A percentile compares a stretch with the other conserved stretches of the same genome.
phyloP scores from a whole-genome alignment of 495 filamentous ascomycete species.

The Penicillium robsamsonii region DNA sequence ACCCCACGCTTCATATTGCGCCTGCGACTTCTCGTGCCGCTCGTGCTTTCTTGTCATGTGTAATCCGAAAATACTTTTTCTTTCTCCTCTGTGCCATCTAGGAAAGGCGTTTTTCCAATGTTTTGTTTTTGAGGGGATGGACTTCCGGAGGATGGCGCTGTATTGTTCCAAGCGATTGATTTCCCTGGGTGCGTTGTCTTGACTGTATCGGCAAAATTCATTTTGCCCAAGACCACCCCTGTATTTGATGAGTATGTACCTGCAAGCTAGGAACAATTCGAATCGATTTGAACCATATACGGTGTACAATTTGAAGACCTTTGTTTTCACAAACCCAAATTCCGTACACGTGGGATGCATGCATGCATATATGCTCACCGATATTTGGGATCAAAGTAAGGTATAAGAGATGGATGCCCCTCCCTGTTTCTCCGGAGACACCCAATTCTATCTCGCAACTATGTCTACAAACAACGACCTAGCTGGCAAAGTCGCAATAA shows the following conservation, averaged over 20 bases:
- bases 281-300: constrained; percentile 3
- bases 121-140: constrained; percentile 12
- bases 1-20: constrained; percentile 10
- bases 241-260: constrained; percentile 20
- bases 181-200: constrained; percentile 11
- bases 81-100: constrained; percentile 9
- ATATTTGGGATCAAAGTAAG: background rate
- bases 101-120: constrained; percentile 15
- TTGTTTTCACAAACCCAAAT: background rate
- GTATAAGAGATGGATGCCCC: background rate
- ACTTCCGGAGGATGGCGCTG: constrained; percentile 13
- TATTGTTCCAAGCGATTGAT: constrained; percentile 19
- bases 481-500: constrained; percentile 29
- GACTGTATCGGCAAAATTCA: background rate
- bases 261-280: constrained; percentile 12
- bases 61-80: constrained; percentile 19
- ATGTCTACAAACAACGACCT: constrained; percentile 21
- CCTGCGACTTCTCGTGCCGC: constrained; percentile 12
- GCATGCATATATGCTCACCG: constrained; percentile 13
- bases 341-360: background rate
- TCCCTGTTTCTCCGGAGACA: background rate
- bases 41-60: constrained; percentile 15
- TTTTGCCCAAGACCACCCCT: constrained; percentile 4
- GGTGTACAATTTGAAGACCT: background rate
- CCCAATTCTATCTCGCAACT: background rate